Base-by-base conservation (phyloP, 495 filamentous ascomycete genomes). In the Saxispiralis lemnorum region DNA sequence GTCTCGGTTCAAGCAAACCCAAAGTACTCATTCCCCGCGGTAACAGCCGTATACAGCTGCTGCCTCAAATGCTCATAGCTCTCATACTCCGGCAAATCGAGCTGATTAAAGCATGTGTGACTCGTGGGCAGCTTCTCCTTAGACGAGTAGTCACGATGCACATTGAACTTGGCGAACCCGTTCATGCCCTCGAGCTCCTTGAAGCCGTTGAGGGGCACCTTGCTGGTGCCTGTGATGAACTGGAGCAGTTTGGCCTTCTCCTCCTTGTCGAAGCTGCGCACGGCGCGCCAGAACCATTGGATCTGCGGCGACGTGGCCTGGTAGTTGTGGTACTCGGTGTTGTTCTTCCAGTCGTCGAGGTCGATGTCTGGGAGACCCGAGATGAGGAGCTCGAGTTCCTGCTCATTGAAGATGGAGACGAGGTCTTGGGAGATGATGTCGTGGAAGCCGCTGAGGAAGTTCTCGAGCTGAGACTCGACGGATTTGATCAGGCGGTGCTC, bases 141-240 rank as follows among this genome's bases (percentile, higher is more conserved):
- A 70, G 81, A 93, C 47, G 89, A 89, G 62, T 94, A 96, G 60
- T 96, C 92, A 39, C 89, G 81, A 59, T 99, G 89, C 52, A 99
- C 95, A 62, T 94, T 99, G 77, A 99, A 99, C 49, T 80, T 75
- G 61, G 80, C 92, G 64, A 99, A 79, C 35, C 89, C 89, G 59
- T 99, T 96, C 89, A 99, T 99, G 48, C 89, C 89, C 63, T 99
- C 89, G 17, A 99, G 75, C 61, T 99, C 88, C 64, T 89, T 94
- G 71, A 99, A 99, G 19, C 89, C 89, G 54, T 99, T 99, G 36
- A 99, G 77, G 35, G 89, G 89, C 18, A 99, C 89, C 66, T 99
- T 99, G 63, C 83, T 89, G 11, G 89, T 99, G 53, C 89, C 89
- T 0, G 89, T 99, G 48, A 96, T 89, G 61, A 99, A 99, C 57